Conservation (phyloP, 306 rosid genomes). For the Corylus avellana region DNA sequence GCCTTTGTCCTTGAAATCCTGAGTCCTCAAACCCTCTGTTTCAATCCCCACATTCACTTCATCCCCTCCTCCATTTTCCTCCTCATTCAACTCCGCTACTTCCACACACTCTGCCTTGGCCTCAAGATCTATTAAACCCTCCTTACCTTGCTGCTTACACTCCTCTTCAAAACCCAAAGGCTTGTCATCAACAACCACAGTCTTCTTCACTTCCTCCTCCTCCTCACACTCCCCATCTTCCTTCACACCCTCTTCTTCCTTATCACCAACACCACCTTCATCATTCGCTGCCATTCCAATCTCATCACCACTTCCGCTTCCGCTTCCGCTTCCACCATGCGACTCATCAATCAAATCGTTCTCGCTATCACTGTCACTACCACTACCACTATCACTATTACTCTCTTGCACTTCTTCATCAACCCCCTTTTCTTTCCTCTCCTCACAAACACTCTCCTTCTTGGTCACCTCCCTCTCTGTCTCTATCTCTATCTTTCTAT, state of each 20-base stretch:
- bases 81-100: constrained; percentile 41
- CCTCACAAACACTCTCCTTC: constrained; percentile 15
- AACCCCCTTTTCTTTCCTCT: not conserved
- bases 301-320: too few species aligned
- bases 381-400: constrained; percentile 23
- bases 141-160: constrained; percentile 41
- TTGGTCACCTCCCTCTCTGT: constrained; percentile 7
- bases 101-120: constrained; percentile 38
- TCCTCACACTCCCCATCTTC: constrained; percentile 35
- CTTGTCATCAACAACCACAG: constrained; percentile 31
- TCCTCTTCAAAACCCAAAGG: constrained; percentile 34
- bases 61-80: constrained; percentile 40
- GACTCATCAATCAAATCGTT: constrained; percentile 18
- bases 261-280: constrained; percentile 21
- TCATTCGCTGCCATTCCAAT: constrained; percentile 20
- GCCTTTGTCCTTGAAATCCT: constrained; percentile 76
- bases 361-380: constrained; percentile 33
- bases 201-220: constrained; percentile 38
- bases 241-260: constrained; percentile 30
- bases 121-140: constrained; percentile 44
- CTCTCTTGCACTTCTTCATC: constrained; percentile 1
- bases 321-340: constrained; percentile 6
- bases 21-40: constrained; percentile 39
- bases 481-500: not conserved
- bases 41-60: constrained; percentile 32